phyloP scores from a whole-genome alignment of 208 protist species.

The Angomonas desouzai region DNA sequence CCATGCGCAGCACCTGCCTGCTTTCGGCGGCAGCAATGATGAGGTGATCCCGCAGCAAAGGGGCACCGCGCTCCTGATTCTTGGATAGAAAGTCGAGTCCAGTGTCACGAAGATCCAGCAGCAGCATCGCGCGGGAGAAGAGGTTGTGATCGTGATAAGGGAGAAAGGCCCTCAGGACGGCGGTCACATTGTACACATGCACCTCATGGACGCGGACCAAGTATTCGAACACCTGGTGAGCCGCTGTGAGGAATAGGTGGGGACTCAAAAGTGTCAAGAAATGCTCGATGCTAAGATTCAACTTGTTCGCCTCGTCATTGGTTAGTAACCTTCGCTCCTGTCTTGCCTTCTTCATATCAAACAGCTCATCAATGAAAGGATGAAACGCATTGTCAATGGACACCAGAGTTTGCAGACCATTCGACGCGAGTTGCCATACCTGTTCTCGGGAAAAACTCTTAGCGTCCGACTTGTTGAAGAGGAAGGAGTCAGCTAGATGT shows the following conservation, averaged over 20 bases:
- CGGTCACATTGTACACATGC: conserved; percentile 74
- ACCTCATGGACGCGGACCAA: conserved; percentile 82
- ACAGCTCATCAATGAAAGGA: conserved; percentile 63
- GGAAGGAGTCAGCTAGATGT: conserved; percentile 67
- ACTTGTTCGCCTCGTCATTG: conserved; percentile 26
- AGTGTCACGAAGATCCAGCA: conserved; percentile 84
- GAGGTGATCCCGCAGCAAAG: conserved; percentile 71
- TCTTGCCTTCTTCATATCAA: conserved; percentile 50
- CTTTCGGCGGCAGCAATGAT: conserved; percentile 69
- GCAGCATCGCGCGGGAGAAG: conserved; percentile 66
- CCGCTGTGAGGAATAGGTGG: conserved; percentile 76
- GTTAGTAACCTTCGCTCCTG: conserved; percentile 65
- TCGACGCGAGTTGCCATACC: conserved; percentile 72
- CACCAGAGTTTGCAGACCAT: conserved; percentile 69
- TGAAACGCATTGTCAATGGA: conserved; percentile 82
- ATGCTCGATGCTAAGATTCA: conserved; percentile 49
- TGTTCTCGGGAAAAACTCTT: conserved; percentile 79
- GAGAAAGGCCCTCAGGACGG: conserved; percentile 71
- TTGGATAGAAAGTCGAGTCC: conserved; percentile 75
- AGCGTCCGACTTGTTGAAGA: conserved; percentile 71
- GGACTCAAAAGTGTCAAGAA: conserved; percentile 77
- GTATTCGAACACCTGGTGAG: conserved; percentile 87
- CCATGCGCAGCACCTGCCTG: conserved; percentile 59
- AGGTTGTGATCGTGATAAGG: conserved; percentile 87
- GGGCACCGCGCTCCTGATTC: conserved; percentile 75